phyloP scores from a whole-genome alignment of 2,329 filamentous ascomycete genomes.

The Pseudohalonectria lignicola region DNA sequence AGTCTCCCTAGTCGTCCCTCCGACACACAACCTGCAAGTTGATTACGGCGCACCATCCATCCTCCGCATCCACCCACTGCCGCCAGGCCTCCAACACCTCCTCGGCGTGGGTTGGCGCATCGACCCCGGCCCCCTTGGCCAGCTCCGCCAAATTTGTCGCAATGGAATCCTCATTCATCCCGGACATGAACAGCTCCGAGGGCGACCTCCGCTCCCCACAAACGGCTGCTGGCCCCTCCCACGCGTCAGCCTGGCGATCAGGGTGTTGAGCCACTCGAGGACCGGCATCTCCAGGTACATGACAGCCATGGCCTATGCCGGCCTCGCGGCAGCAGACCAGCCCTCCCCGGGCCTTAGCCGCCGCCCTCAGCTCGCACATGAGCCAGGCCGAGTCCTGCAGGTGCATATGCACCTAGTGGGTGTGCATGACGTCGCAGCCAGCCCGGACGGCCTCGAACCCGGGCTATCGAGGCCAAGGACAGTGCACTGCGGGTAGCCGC shows the following conservation, averaged over 20 bases:
- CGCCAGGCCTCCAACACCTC: too few species aligned
- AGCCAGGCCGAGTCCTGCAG: conserved; percentile 36
- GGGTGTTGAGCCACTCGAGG: not conserved
- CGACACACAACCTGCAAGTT: conserved; percentile 1
- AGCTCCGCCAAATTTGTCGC: not conserved
- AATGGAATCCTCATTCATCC: not conserved
- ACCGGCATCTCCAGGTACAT: not conserved
- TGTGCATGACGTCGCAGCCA: conserved; percentile 47
- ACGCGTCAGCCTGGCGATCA: not conserved
- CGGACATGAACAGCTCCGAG: not conserved
- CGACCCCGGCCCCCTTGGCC: too few species aligned
- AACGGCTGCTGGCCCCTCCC: not conserved
- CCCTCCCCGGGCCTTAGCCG: conserved; percentile 38
- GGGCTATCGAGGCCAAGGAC: conserved; percentile 16
- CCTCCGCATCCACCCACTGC: not conserved
- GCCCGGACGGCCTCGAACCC: conserved; percentile 2
- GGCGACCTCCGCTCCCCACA: not conserved
- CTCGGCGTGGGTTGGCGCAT: too few species aligned
- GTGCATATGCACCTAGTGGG: conserved; percentile 48
- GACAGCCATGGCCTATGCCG: conserved; percentile 5
- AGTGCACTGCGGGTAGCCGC: conserved; percentile 5
- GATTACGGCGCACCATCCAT: not conserved
- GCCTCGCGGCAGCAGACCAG: conserved; percentile 25
- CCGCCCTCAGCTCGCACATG: conserved; percentile 40
- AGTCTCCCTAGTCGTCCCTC: not conserved